Base-by-base conservation (phyloP, 306 rosid species). In the Corylus americana region DNA sequence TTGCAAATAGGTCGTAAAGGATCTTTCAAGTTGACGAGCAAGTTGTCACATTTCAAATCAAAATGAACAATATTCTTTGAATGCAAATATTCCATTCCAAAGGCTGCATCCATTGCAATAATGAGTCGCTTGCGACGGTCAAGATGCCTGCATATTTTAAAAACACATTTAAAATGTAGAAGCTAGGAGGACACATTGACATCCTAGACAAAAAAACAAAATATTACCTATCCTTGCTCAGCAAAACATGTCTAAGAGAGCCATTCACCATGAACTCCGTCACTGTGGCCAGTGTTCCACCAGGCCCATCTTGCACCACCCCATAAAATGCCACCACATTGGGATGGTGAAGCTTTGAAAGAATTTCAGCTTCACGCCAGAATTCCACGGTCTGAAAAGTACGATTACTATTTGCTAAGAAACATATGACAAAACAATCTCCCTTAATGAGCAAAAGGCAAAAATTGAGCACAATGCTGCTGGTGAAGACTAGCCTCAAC, bases 1-100 rank as follows among this genome's bases (percentile, higher is more conserved):
- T 93, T 93, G 93, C 98, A 93, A 79, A 93, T 91, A 62, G 98
- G 98, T 64, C 97, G 88, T 58, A 79, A 59, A 77, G 97, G 91
- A 73, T 93, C 98, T 84, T 89, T 91, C 85, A 93, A 71, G 85
- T 93, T 93, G 53, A 93, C 98, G 57, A 93, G 92, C 89, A 93
- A 87, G 85, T 93, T 93, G 89, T 93, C 98, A 49, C 98, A 91
- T 81, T 93, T 93, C 79, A 93, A 86, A 89, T 93, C 98, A 37
- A 93, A 93, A 83, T 93, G 98, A 78, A 93, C 98, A 61, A 90
- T 93, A 75, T 91, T 93, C 87, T 91, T 93, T 17, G 94, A 87
- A 76, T 93, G 98, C 88, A 93, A 78, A 81, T 93, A 93, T 77
- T 93, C 98, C 98, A 93, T 93, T 82, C 98, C 98, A 85, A 93